phyloP scores from a whole-genome alignment of 2,329 filamentous ascomycete genomes.

The Diplodia mutila region DNA sequence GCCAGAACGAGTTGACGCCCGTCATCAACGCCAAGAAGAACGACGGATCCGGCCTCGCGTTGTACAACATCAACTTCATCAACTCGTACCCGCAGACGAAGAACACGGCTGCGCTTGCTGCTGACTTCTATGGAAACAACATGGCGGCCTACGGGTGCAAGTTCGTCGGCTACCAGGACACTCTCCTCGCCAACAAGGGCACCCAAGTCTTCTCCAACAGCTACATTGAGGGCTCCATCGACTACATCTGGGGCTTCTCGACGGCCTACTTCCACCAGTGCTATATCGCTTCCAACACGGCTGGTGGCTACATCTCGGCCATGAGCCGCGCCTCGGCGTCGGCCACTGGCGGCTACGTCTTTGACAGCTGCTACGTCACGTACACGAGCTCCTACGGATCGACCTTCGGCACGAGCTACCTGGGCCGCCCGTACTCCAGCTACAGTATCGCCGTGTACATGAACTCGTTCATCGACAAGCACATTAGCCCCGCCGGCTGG shows the following conservation, averaged over 20 bases:
- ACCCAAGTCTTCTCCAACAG: constrained; percentile 50
- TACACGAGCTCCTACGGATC: constrained; percentile 42
- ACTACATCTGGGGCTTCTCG: constrained; percentile 60
- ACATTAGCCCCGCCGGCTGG: constrained; percentile 64
- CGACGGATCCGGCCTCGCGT: constrained; percentile 53
- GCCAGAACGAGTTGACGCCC: constrained; percentile 45
- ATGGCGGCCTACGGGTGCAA: constrained; percentile 60
- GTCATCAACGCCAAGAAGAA: constrained; percentile 49
- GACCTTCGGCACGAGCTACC: constrained; percentile 43
- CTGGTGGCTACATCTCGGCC: constrained; percentile 31
- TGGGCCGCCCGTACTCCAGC: constrained; percentile 55
- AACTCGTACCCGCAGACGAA: constrained; percentile 42
- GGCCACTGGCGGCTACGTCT: constrained; percentile 54
- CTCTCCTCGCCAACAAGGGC: constrained; percentile 47
- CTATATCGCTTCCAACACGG: constrained; percentile 18
- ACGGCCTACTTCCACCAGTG: constrained; percentile 39
- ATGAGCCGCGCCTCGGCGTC: constrained; percentile 32
- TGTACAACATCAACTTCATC: constrained; percentile 63
- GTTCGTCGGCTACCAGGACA: constrained; percentile 60
- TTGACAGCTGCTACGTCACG: constrained; percentile 53
- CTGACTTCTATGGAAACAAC: constrained; percentile 45
- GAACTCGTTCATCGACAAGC: constrained; percentile 52
- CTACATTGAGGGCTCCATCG: constrained; percentile 60
- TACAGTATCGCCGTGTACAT: constrained; percentile 55
- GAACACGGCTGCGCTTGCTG: constrained; percentile 56